phyloP scores from a whole-genome alignment of 805 yeast genomes.

The Wickerhamomyces xylosicus region DNA sequence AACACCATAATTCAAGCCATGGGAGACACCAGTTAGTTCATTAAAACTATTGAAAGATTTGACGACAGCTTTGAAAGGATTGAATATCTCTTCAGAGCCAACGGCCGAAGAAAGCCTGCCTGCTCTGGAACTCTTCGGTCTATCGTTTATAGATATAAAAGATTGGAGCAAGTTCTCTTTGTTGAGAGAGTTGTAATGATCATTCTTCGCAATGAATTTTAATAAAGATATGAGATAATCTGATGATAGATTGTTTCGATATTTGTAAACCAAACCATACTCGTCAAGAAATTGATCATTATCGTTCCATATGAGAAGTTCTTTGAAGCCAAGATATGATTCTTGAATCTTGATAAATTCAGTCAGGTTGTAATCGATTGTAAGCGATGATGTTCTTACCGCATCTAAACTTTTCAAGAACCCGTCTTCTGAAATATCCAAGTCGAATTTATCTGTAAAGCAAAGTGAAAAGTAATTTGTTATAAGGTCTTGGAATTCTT shows the following conservation, averaged over 20 bases:
- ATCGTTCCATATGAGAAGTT: conserved; percentile 11
- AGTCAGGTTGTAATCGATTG: background rate
- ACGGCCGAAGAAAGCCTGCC: background rate
- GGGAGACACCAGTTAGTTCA: conserved; percentile 11
- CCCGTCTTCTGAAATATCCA: conserved; percentile 24
- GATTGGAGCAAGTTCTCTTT: background rate
- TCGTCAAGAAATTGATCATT: conserved; percentile 4
- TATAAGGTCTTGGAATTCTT: conserved; percentile 11
- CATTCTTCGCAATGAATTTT: conserved; percentile 12
- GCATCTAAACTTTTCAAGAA: conserved; percentile 21
- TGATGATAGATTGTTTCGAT: conserved; percentile 1
- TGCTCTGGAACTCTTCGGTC: background rate
- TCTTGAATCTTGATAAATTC: background rate
- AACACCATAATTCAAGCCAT: conserved; percentile 10
- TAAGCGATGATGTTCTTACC: conserved; percentile 5
- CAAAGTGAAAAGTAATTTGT: conserved; percentile 28
- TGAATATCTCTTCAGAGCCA: conserved; percentile 8
- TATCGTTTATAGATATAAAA: background rate
- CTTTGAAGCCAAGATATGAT: conserved; percentile 7
- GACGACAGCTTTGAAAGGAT: conserved; percentile 18
- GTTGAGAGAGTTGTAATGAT: background rate
- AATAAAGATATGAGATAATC: conserved; percentile 9
- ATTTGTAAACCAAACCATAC: conserved; percentile 16
- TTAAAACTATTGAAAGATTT: conserved; percentile 16
- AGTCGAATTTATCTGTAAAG: conserved; percentile 17